Conservation (phyloP, 352 stramenopile species). For the Pythium grandisporangium region DNA sequence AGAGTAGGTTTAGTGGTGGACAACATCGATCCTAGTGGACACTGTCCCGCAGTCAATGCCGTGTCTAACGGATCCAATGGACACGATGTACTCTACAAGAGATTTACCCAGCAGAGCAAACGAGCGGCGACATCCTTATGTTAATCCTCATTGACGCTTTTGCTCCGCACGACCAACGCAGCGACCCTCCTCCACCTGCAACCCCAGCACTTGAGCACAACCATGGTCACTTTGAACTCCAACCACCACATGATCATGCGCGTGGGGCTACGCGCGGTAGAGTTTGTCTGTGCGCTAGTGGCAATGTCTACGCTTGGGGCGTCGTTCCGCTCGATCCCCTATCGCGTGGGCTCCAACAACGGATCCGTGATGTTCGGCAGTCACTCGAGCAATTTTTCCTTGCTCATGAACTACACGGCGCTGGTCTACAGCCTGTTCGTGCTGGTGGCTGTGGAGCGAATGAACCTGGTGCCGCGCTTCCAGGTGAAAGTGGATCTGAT, state of each 20-base stretch:
- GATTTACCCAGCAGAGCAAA: too few relatives aligned
- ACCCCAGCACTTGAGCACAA: too few relatives aligned
- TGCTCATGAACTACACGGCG: slow-evolving; percentile 21
- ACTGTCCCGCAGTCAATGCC: too few relatives aligned
- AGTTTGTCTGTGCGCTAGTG: slow-evolving; percentile 53
- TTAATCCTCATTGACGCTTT: too few relatives aligned
- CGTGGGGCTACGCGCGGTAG: slow-evolving; percentile 14
- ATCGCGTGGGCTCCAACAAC: background rate
- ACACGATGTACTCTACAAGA: too few relatives aligned
- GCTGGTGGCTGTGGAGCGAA: slow-evolving; percentile 12
- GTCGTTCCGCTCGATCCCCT: slow-evolving; percentile 19
- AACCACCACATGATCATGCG: slow-evolving; percentile 3
- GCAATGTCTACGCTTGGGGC: slow-evolving; percentile 33
- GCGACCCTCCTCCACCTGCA: too few relatives aligned
- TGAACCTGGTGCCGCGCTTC: slow-evolving; percentile 19
- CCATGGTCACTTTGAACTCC: background rate
- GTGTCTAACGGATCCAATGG: too few relatives aligned
- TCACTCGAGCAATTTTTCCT: slow-evolving; percentile 8
- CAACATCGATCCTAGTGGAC: too few relatives aligned
- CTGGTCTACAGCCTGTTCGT: slow-evolving; percentile 13
- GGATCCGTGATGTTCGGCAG: slow-evolving; percentile 7
- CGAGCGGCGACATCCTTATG: too few relatives aligned
- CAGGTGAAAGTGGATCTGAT: slow-evolving; percentile 13
- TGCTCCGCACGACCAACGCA: too few relatives aligned
- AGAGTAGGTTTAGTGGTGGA: too few relatives aligned